A percentile compares a stretch with the other conserved stretches of the same genome.
Conservation (phyloP, 2,329 filamentous ascomycete genomes). For the Capronia coronata region DNA sequence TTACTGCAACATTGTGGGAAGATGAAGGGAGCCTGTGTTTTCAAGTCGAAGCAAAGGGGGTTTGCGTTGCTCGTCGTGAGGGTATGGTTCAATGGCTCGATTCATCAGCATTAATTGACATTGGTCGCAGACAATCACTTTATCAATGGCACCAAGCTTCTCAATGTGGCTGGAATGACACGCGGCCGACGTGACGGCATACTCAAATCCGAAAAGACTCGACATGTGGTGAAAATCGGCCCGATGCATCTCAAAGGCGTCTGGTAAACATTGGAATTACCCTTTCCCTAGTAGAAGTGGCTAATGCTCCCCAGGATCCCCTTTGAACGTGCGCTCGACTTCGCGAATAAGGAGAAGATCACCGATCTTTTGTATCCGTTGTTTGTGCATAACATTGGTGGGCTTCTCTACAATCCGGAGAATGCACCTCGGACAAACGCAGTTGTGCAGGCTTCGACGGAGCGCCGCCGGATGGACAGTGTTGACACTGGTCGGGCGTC, state of each 20-base stretch:
- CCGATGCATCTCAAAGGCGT: constrained; percentile 98
- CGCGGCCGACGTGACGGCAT: constrained; percentile 91
- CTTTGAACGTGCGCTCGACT: constrained; percentile 93
- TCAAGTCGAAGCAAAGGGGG: constrained; percentile 91
- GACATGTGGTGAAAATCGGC: constrained; percentile 96
- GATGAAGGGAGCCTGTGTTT: constrained; percentile 97
- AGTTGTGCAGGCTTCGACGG: constrained; percentile 72
- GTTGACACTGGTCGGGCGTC: constrained; percentile 46
- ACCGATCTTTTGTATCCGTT: constrained; percentile 90
- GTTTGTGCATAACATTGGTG: constrained; percentile 95
- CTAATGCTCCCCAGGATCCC: constrained; percentile 65
- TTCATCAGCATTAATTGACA: constrained; percentile 8
- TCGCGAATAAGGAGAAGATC: constrained; percentile 99
- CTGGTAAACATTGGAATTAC: constrained; percentile 56
- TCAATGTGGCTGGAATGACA: constrained; percentile 98
- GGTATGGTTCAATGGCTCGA: constrained; percentile 50
- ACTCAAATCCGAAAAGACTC: constrained; percentile 92
- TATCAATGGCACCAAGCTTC: constrained; percentile 95
- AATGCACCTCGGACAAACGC: constrained; percentile 77
- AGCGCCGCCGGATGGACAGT: constrained; percentile 65
- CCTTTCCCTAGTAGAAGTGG: not conserved
- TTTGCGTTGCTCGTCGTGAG: constrained; percentile 90
- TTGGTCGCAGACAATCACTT: constrained; percentile 79
- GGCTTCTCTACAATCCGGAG: constrained; percentile 84
- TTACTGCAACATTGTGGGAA: constrained; percentile 96